Base-by-base conservation (phyloP, 2,329 filamentous ascomycete species). In the Fusarium virguliforme region DNA sequence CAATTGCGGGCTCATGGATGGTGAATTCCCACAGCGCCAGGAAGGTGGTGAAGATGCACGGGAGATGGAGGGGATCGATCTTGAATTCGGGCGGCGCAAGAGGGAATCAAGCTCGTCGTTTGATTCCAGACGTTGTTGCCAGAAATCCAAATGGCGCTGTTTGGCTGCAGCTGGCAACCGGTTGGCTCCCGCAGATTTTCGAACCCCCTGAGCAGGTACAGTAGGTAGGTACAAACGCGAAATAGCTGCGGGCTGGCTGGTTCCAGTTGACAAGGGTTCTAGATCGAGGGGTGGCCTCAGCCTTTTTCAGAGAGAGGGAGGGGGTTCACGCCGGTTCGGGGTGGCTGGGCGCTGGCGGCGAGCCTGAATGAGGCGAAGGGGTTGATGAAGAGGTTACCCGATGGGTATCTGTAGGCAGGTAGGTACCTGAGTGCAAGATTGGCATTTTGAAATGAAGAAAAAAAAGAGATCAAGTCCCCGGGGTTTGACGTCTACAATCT, bases 221-320 rank as follows among this genome's bases (percentile, higher is more conserved):
- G 18, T 18, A 18, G 18, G 18, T 18, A 18, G 18, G 18, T 48
- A 30, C 43, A 76, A 76, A 78, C 75, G 75, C 73, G 69, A 76
- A 71, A 72, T 72, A 73, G 71, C 67, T 69, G 70, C 67, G 65
- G 70, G 60, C 61, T 72, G 41, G 54, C 54, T 50, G 54, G 55
- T 67, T 73, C 40, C 24, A 43, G 53, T 67, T 73, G 67, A 70
- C 67, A 68, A 75, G 74, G 74, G 71, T 75, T 76, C 74, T 75
- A 75, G 72, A 74, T 76, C 74, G 74, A 72, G 71, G 74, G 73
- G 72, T 72, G 72, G 74, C 74, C 70, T 71, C 73, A 76, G 74
- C 74, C 74, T 76, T 76, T 75, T 38, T 48, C 24, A 60, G 54
- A 56, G 71, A 68, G 67, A 69, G 66, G 61, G 51, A 60, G 50